Conservation (phyloP, 495 filamentous ascomycete genomes). For the Evernia prunastri region DNA sequence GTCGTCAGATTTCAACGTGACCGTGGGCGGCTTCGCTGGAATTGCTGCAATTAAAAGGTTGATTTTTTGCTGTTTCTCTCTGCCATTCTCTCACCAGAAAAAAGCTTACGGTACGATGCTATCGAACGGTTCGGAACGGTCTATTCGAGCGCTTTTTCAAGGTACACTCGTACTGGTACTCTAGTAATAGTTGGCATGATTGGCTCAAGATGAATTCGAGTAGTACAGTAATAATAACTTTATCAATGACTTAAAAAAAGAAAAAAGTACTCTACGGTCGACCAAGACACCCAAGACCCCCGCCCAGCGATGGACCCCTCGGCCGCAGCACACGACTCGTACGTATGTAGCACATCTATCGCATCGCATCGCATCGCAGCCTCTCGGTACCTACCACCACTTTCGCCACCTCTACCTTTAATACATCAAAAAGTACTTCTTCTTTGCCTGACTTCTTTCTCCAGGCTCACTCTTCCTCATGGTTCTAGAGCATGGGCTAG, state of each 20-base stretch:
- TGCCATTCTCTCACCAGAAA: neutral
- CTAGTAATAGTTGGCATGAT: too few species aligned
- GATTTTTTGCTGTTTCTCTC: neutral
- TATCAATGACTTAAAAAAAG: too few species aligned
- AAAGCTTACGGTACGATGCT: neutral
- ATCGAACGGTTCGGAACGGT: neutral
- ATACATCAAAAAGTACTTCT: neutral
- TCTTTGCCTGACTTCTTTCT: too few species aligned
- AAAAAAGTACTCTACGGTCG: neutral
- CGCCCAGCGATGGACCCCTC: too few species aligned
- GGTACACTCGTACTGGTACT: neutral
- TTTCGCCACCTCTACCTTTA: neutral
- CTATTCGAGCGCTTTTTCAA: neutral
- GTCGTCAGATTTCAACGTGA: neutral
- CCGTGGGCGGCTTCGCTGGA: neutral
- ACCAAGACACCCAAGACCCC: neutral
- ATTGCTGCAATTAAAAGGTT: too few species aligned
- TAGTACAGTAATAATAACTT: too few species aligned
- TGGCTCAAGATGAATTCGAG: too few species aligned
- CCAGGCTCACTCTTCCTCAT: neutral
- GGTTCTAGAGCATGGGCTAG: slow-evolving; percentile 9
- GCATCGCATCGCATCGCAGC: neutral
- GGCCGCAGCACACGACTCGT: slow-evolving; percentile 1
- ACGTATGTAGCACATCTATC: neutral
- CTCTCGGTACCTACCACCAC: neutral